A percentile compares a stretch with the other conserved stretches of the same genome.
These are phyloP conservation scores for Coriaria nepalensis DNA, from an alignment of 306 rosid genomes.

Conservation along the genomic window DNA sequence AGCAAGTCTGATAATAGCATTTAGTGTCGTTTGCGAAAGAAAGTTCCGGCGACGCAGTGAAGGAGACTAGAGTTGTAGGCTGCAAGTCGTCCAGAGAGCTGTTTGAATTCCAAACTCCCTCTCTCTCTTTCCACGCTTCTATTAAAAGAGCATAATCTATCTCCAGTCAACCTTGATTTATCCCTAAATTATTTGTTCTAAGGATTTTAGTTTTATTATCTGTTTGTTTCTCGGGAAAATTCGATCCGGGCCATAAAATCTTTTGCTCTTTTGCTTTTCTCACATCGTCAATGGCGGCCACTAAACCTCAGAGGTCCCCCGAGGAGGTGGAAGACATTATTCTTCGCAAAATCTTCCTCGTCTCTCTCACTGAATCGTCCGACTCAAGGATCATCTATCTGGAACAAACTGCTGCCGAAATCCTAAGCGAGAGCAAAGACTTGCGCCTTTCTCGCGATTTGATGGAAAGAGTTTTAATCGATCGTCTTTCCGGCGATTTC, in stretches of 20 bases:
- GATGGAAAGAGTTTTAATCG: slow-evolving; percentile 66
- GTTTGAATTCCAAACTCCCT: too few relatives aligned
- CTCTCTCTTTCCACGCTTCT: too few relatives aligned
- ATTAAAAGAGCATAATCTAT: too few relatives aligned
- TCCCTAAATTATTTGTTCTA: too few relatives aligned
- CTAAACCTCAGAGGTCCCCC: slow-evolving; percentile 64
- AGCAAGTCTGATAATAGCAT: too few relatives aligned
- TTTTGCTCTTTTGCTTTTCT: neutral
- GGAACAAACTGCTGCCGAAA: slow-evolving; percentile 78
- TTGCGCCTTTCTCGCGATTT: slow-evolving; percentile 53
- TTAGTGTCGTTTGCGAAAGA: too few relatives aligned
- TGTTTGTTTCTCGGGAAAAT: slow-evolving; percentile 17
- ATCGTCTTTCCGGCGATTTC: slow-evolving; percentile 54
- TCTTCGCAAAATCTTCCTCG: slow-evolving; percentile 67
- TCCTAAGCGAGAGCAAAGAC: slow-evolving; percentile 68
- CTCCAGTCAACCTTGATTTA: too few relatives aligned
- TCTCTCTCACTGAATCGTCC: slow-evolving; percentile 33
- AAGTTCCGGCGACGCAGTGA: too few relatives aligned
- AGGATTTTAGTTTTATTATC: too few relatives aligned
- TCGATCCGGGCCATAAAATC: neutral
- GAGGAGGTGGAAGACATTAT: slow-evolving; percentile 78
- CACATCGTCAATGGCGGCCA: slow-evolving; percentile 35
- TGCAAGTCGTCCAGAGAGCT: too few relatives aligned
- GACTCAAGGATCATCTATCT: slow-evolving; percentile 52
- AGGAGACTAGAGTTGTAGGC: too few relatives aligned